Evolutionary conservation across 73 alveolate species (phyloP).

Genomic region (Blepharisma japonicum): DNA sequence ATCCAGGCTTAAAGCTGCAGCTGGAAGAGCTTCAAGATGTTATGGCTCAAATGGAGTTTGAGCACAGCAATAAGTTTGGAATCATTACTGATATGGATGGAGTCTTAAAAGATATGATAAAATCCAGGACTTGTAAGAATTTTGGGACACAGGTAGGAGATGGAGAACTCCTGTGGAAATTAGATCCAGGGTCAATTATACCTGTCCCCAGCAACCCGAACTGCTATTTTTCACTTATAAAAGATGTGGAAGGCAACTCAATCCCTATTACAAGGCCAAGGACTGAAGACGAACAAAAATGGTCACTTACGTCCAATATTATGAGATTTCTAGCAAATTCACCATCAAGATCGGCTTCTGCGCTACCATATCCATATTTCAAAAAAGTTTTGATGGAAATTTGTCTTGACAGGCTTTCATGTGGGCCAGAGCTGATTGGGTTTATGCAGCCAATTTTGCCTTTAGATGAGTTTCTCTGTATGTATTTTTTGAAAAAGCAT

Average conservation of each 20-base stretch:
- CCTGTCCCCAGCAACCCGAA: neutral
- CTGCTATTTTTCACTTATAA: neutral
- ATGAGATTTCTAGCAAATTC: neutral
- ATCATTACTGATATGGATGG: constrained; percentile 49
- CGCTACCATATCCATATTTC: constrained; percentile 35
- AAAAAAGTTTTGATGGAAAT: constrained; percentile 39
- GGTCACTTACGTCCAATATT: constrained; percentile 10
- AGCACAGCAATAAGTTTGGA: constrained; percentile 39
- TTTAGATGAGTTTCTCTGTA: constrained; percentile 61
- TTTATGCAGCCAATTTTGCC: constrained; percentile 41
- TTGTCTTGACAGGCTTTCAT: constrained; percentile 48
- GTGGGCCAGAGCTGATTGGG: constrained; percentile 44
- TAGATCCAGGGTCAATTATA: neutral
- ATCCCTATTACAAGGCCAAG: neutral
- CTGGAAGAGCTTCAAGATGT: constrained; percentile 43
- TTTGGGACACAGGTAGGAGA: constrained; percentile 44
- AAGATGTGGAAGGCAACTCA: neutral
- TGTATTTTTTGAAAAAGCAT: constrained; percentile 49
- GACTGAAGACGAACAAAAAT: neutral
- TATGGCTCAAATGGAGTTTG: constrained; percentile 42
- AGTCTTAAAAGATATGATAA: constrained; percentile 40
- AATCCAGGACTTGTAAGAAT: constrained; percentile 30
- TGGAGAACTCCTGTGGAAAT: constrained; percentile 43
- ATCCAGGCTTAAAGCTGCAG: constrained; percentile 33
- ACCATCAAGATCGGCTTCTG: neutral